A percentile compares a stretch with the other conserved stretches of the same genome.
Evolutionary conservation across 2,329 filamentous ascomycete genomes (phyloP).

Genomic region (Elsinoe arachidis): DNA sequence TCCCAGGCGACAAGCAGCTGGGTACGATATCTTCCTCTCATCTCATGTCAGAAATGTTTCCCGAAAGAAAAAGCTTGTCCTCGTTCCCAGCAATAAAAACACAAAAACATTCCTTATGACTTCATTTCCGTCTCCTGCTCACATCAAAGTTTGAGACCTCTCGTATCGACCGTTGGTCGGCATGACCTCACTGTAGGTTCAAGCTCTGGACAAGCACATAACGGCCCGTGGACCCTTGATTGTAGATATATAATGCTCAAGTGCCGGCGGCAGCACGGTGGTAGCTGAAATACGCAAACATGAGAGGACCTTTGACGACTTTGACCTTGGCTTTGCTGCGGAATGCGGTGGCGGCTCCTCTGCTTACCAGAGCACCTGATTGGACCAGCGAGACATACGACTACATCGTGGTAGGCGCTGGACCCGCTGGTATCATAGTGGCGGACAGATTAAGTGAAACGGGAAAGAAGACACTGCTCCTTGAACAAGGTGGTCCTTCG

Average conservation of each 20-base stretch:
- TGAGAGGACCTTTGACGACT: not conserved
- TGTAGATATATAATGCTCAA: not conserved
- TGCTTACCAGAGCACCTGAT: not conserved
- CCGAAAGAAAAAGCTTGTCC: no score
- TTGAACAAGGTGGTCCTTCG: conserved; percentile 44
- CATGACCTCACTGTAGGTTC: not conserved
- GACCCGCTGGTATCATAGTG: conserved; percentile 46
- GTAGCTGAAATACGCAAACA: not conserved
- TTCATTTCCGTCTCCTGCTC: not conserved
- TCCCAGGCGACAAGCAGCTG: no score
- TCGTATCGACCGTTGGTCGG: not conserved
- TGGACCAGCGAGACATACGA: conserved; percentile 12
- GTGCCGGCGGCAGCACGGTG: not conserved
- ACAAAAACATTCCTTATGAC: not conserved
- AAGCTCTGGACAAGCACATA: not conserved
- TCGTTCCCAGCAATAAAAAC: not conserved
- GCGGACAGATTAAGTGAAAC: conserved; percentile 45
- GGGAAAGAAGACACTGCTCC: conserved; percentile 43
- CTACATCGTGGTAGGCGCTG: conserved; percentile 41
- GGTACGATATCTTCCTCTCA: no score
- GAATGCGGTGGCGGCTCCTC: not conserved
- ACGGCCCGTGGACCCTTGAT: not conserved
- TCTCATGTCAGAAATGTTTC: no score
- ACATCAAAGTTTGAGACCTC: not conserved
- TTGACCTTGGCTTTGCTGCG: not conserved